Evolutionary conservation across 495 filamentous ascomycete genomes (phyloP).

Genomic region (Pseudomonodictys pantanalensis): DNA sequence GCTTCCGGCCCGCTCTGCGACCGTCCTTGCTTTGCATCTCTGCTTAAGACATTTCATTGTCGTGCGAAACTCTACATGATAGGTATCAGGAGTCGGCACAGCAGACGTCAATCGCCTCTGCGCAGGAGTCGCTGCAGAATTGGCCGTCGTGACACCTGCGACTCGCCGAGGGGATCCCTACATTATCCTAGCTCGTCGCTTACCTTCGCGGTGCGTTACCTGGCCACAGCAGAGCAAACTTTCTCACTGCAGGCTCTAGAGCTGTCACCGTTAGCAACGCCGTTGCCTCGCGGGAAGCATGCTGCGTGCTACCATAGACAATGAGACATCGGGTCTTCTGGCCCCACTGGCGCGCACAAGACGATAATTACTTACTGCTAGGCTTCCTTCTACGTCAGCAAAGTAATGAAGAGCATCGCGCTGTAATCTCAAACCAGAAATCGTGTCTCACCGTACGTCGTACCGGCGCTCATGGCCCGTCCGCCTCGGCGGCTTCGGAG

Average conservation of each 20-base stretch:
- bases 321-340: not conserved
- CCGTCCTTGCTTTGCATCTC: not conserved
- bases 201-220: not conserved
- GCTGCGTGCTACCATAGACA: not conserved
- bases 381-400: no score
- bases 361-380: no score
- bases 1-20: not conserved
- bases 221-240: not conserved
- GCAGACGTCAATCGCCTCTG: not conserved
- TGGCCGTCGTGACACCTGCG: not conserved
- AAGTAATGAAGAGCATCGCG: no score
- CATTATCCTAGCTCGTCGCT: not conserved
- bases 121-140: not conserved
- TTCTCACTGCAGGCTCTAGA: not conserved
- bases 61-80: no score
- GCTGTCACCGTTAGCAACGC: not conserved
- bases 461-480: not conserved
- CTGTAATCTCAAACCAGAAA: not conserved
- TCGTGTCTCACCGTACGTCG: not conserved
- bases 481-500: no score
- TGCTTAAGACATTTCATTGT: not conserved
- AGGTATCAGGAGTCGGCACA: no score
- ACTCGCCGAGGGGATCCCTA: not conserved
- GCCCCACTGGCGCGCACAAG: not conserved
- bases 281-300: not conserved